These are phyloP conservation scores for Westerdykella aurantiaca DNA, from an alignment of 2,329 filamentous ascomycete genomes.

Conservation along the genomic window DNA sequence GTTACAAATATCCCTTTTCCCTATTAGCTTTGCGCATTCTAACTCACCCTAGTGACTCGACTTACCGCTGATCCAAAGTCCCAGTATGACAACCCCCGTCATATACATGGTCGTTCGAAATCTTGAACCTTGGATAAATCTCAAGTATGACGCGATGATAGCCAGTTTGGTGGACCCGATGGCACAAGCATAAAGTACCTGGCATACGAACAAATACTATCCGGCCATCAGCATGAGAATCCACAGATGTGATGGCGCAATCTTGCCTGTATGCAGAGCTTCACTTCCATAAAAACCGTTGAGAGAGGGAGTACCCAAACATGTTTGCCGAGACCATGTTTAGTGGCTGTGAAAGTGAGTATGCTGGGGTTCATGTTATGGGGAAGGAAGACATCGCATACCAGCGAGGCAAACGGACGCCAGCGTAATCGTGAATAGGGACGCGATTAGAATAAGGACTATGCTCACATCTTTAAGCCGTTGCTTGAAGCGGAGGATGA, in stretches of 20 bases:
- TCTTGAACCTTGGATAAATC: slow-evolving; percentile 14
- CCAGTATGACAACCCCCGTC: slow-evolving; percentile 9
- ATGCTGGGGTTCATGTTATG: too few species aligned
- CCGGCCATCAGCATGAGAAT: too few species aligned
- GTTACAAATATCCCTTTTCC: slow-evolving; percentile 20
- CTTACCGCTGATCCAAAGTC: slow-evolving; percentile 19
- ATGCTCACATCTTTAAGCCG: not conserved
- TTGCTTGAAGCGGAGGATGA: too few species aligned
- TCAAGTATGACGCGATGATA: slow-evolving; percentile 25
- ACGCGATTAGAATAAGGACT: slow-evolving; percentile 22
- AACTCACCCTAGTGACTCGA: too few species aligned
- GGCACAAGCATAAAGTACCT: slow-evolving; percentile 23
- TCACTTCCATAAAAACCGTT: slow-evolving; percentile 11
- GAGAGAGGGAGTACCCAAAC: slow-evolving; percentile 15
- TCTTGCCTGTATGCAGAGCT: slow-evolving; percentile 17
- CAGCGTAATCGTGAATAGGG: slow-evolving; percentile 20
- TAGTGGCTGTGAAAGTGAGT: too few species aligned
- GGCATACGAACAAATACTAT: slow-evolving; percentile 21
- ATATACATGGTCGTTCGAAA: slow-evolving; percentile 20
- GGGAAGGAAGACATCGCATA: not conserved
- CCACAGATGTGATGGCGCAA: too few species aligned
- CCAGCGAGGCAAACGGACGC: slow-evolving; percentile 20
- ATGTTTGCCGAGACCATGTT: slow-evolving; percentile 19
- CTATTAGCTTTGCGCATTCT: too few species aligned
- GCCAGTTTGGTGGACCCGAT: slow-evolving; percentile 25